These are phyloP conservation scores for Orbilia blumenaviensis DNA, from an alignment of 2,329 filamentous ascomycete genomes.

Conservation along the genomic window DNA sequence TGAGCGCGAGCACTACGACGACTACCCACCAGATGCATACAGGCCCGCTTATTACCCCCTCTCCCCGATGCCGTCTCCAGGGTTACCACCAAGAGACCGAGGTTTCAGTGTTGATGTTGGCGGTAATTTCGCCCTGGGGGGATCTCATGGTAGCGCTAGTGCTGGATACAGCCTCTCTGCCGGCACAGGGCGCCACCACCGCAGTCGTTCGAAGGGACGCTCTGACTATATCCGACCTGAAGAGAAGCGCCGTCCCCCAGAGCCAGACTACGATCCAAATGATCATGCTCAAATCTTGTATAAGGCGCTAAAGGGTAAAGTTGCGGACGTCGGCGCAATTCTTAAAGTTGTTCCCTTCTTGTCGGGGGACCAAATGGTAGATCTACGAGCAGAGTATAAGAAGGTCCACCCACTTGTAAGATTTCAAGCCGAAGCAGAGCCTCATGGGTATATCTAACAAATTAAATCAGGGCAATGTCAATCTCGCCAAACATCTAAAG, in stretches of 20 bases:
- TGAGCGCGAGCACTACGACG: slow-evolving; percentile 27
- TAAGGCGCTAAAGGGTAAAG: slow-evolving; percentile 49
- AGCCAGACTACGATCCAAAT: slow-evolving; percentile 37
- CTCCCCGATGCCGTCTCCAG: slow-evolving; percentile 45
- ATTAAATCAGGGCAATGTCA: slow-evolving; percentile 72
- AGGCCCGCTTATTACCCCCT: slow-evolving; percentile 37
- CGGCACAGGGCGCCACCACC: slow-evolving; percentile 5
- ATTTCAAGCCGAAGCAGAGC: slow-evolving; percentile 65
- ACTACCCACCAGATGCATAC: slow-evolving; percentile 40
- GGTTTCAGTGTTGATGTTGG: slow-evolving; percentile 42
- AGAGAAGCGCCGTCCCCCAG: slow-evolving; percentile 30
- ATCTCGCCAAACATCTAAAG: slow-evolving; percentile 85
- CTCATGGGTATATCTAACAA: background rate
- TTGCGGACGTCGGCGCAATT: slow-evolving; percentile 74
- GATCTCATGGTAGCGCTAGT: slow-evolving; percentile 13
- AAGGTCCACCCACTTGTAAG: slow-evolving; percentile 71
- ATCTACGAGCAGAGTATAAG: slow-evolving; percentile 90
- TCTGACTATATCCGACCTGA: slow-evolving; percentile 29
- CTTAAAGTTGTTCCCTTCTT: slow-evolving; percentile 85
- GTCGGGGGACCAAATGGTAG: slow-evolving; percentile 85
- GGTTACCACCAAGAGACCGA: slow-evolving; percentile 35
- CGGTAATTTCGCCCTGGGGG: slow-evolving; percentile 36
- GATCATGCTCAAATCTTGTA: slow-evolving; percentile 49
- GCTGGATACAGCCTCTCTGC: slow-evolving; percentile 26
- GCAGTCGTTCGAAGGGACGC: slow-evolving; percentile 6